A percentile compares a stretch with the other conserved stretches of the same genome.
Evolutionary conservation across 331 rosid genomes (phyloP).

Genomic region (Acacia concinna): DNA sequence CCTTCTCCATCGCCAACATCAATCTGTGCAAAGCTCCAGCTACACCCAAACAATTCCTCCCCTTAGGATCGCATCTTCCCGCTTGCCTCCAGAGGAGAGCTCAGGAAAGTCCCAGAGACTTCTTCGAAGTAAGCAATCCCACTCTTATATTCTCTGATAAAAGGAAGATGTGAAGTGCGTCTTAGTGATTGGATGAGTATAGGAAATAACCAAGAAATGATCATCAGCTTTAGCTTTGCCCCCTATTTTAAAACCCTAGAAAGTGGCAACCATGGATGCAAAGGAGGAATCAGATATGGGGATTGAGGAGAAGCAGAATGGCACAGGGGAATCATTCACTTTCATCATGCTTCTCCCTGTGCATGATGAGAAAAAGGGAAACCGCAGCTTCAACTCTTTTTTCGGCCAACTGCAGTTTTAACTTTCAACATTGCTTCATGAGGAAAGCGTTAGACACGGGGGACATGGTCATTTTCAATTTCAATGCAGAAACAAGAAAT

Average conservation of each 20-base stretch:
- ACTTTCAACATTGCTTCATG: too few species aligned
- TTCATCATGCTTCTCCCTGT: not conserved
- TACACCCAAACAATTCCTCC: slow-evolving; percentile 45
- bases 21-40: slow-evolving; percentile 33
- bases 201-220: slow-evolving; percentile 34
- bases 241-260: slow-evolving; percentile 66
- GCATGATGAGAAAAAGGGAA: not conserved
- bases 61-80: slow-evolving; percentile 17
- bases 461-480: too few species aligned
- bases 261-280: slow-evolving; percentile 36
- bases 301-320: slow-evolving; percentile 36
- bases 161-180: slow-evolving; percentile 39
- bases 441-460: too few species aligned
- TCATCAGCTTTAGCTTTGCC: slow-evolving; percentile 64
- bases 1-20: slow-evolving; percentile 98
- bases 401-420: too few species aligned
- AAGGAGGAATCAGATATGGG: slow-evolving; percentile 28
- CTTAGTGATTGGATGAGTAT: slow-evolving; percentile 20
- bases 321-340: slow-evolving; percentile 44
- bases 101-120: slow-evolving; percentile 27
- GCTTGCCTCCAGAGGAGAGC: slow-evolving; percentile 47
- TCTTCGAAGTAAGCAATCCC: slow-evolving; percentile 31
- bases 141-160: slow-evolving; percentile 28
- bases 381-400: not conserved
- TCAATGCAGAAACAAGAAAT: too few species aligned